Percentiles rank a stretch among this genome's conserved stretches.
These are phyloP conservation scores for Lichtheimia corymbifera DNA, from an alignment of 371 early-diverging fungal genomes.

Conservation along the genomic window DNA sequence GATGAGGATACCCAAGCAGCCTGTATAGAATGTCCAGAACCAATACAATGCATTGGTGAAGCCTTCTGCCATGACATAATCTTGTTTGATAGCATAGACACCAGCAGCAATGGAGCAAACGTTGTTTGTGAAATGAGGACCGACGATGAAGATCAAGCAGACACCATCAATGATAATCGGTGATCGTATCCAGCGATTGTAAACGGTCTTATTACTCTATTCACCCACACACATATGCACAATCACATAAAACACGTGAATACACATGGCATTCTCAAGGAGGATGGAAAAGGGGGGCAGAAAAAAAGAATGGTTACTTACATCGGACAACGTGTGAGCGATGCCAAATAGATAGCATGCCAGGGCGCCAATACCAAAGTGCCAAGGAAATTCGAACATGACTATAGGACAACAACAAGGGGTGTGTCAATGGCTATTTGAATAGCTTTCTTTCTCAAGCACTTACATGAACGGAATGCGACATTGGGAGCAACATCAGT, in stretches of 20 bases:
- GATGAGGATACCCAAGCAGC: slow-evolving; percentile 5
- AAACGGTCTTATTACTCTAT: slow-evolving; percentile 31
- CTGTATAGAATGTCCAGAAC: slow-evolving; percentile 18
- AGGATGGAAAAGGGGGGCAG: background rate
- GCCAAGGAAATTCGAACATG: slow-evolving; percentile 42
- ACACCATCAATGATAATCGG: slow-evolving; percentile 21
- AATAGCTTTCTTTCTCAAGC: background rate
- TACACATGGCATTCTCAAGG: background rate
- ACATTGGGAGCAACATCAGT: slow-evolving; percentile 19
- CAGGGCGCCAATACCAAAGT: slow-evolving; percentile 39
- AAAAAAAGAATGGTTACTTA: slow-evolving; percentile 12
- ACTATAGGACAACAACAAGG: slow-evolving; percentile 16
- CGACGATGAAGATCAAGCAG: slow-evolving; percentile 16
- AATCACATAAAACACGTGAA: background rate
- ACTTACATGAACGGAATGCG: slow-evolving; percentile 28
- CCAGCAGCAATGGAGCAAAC: slow-evolving; percentile 28
- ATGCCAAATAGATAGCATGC: slow-evolving; percentile 45
- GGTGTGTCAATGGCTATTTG: background rate
- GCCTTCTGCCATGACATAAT: slow-evolving; percentile 17
- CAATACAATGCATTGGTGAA: slow-evolving; percentile 29
- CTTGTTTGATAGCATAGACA: slow-evolving; percentile 22
- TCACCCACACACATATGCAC: background rate
- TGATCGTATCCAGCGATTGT: slow-evolving; percentile 21
- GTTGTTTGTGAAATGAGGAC: slow-evolving; percentile 39
- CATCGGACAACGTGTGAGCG: slow-evolving; percentile 38